Conservation (phyloP, 2,329 filamentous ascomycete species). For the Acrodontium crateriforme region DNA sequence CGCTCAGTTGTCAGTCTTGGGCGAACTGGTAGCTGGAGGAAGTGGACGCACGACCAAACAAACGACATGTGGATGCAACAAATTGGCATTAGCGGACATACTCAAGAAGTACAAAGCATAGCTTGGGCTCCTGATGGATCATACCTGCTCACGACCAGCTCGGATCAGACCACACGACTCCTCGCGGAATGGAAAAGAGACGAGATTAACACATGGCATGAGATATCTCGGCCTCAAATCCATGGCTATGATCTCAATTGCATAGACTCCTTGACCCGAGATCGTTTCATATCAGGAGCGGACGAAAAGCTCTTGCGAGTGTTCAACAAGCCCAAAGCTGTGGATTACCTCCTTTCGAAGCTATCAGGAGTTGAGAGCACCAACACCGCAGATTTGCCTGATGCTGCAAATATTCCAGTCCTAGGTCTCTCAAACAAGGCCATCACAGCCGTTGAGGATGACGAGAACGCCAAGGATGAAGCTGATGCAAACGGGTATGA, state of each 20-base stretch:
- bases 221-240: conserved; percentile 89
- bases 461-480: conserved; percentile 10
- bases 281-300: conserved; percentile 81
- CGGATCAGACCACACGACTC: conserved; percentile 84
- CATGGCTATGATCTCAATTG: conserved; percentile 98
- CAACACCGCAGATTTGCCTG: conserved; percentile 42
- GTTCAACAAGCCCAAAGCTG: conserved; percentile 75
- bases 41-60: conserved; percentile 54
- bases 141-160: conserved; percentile 77
- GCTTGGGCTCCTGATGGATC: conserved; percentile 71
- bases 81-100: conserved; percentile 71
- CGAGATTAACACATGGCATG: conserved; percentile 61
- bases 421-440: conserved; percentile 94
- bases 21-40: conserved; percentile 82
- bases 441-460: conserved; percentile 39
- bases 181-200: conserved; percentile 61
- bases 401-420: conserved; percentile 88
- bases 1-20: conserved; percentile 66
- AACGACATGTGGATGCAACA: conserved; percentile 62
- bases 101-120: conserved; percentile 64
- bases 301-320: conserved; percentile 97
- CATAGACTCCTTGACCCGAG: conserved; percentile 58
- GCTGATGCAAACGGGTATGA: conserved; percentile 34
- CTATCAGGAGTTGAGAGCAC: conserved; percentile 10
- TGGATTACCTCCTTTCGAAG: conserved; percentile 47